These are phyloP conservation scores for Erigeron canadensis DNA, from an alignment of 129 eudicot species.

Conservation along the genomic window DNA sequence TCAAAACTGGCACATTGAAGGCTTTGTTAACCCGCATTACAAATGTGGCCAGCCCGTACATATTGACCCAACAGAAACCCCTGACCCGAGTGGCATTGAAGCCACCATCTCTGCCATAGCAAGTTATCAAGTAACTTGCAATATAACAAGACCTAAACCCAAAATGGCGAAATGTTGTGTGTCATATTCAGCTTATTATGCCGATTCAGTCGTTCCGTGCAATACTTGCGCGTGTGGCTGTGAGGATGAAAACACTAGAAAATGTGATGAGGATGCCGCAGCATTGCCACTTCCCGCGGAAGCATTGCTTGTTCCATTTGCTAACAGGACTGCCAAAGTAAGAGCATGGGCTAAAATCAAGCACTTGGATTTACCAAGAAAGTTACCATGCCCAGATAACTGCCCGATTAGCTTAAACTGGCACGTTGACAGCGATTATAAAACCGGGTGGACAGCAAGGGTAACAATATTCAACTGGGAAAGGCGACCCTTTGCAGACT, in stretches of 20 bases:
- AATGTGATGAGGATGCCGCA: conserved; percentile 50
- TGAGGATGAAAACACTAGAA: conserved; percentile 26
- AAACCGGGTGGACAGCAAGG: conserved; percentile 82
- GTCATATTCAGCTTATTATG: conserved; percentile 79
- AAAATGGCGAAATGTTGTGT: conserved; percentile 68
- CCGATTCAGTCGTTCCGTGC: conserved; percentile 70
- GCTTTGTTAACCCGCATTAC: conserved; percentile 63
- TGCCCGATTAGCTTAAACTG: conserved; percentile 79
- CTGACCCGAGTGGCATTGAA: conserved; percentile 62
- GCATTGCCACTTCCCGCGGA: conserved; percentile 72
- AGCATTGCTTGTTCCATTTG: conserved; percentile 69
- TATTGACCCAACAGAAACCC: conserved; percentile 65
- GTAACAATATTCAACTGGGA: conserved; percentile 83
- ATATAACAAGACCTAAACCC: conserved; percentile 74
- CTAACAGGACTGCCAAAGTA: conserved; percentile 53
- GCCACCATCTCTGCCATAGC: conserved; percentile 57
- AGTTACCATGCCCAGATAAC: conserved; percentile 73
- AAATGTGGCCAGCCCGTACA: conserved; percentile 69
- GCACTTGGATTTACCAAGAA: conserved; percentile 40
- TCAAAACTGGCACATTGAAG: conserved; percentile 70
- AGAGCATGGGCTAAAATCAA: conserved; percentile 54
- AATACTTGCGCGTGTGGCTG: conserved; percentile 93
- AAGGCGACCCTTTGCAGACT: conserved; percentile 41
- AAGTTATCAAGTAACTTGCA: conserved; percentile 69
- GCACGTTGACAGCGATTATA: conserved; percentile 62